Evolutionary conservation across 306 rosid genomes (phyloP), one percentile per base, ranked within the genome.

Genomic region (apple (Malus domestica)): DNA sequence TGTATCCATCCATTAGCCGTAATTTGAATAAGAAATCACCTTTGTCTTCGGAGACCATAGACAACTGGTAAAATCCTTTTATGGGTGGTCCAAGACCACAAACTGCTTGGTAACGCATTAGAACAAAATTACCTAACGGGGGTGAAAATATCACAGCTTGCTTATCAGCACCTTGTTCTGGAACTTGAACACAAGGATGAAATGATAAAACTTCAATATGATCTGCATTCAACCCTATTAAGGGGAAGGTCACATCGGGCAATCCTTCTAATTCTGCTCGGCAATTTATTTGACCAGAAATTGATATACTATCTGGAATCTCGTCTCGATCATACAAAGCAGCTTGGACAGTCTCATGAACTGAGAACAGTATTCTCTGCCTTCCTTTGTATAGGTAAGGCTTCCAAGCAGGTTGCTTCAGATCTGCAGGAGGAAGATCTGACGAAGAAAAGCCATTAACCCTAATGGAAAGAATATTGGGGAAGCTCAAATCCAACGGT

Each of bases 331-430:
- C 99, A 27, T 96, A 92, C 86, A 92, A 68, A 67, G 98, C 96
- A 46, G 99, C 99, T 55, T 90, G 88, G 70, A 92, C 77, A 72
- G 80, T 86, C 89, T 92, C 99, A 62, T 89, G 96, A 80, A 91
- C 83, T 16, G 97, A 88, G 79, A 92, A 88, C 44, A 89, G 20
- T 33, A 95, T 79, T 85, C 96, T 88, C 78, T 92, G 99, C 80
- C 86, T 95, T 84, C 99, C 97, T 87, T 81, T 95, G 83, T 74
- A 89, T 25, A 90, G 88, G 84, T 95, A 95, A 40, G 99, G 97
- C 88, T 95, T 95, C 99, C 99, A 95, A 57, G 96, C 97, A 57
- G 99, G 99, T 87, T 90, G 97, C 88, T 95, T 95, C 79, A 84
- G 92, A 76, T 92, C 99, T 44, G 90, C 65, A 69, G 93, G 96